Base-by-base conservation (phyloP, 768 basidiomycete species). In the Amanita rimosa region DNA sequence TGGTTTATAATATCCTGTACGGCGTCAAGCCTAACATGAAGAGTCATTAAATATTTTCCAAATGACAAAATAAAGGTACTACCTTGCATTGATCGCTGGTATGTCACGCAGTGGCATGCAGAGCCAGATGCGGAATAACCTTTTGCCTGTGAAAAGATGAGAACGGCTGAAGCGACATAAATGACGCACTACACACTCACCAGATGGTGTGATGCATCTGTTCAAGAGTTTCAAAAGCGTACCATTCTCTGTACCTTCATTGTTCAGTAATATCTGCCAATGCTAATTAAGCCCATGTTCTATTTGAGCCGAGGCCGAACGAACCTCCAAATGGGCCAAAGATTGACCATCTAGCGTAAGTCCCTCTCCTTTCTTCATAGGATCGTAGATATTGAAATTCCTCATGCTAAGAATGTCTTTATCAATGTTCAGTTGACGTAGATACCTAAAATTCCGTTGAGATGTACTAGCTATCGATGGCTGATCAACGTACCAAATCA, bases 381-480 rank as follows among this genome's bases (percentile, higher is more conserved):
- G 96, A 63, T 97, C 92, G 59, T 95, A 96, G 34, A 96, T 73
- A 56, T 97, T 94, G 74, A 99, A 99, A 61, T 98, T 98, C 67
- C 81, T 86, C 85, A 96, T 93, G 48, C 83, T 88, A 58, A 99
- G 64, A 48, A 99, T 81, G 54, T 97, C 94, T 60, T 90, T 87
- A 67, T 94, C 95, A 53, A 98, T 91, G 60, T 98, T 98, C 35
- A 99, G 75, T 52, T 90, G 88, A 33, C 86, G 81, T 11, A 98
- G 76, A 61, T 92, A 92, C 79, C 84, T 83, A 33, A 19, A 46
- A 19, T 9, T 42, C 45, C 42, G 34, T 24, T 21, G 41, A 50
- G 31, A 59, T 61, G 69, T 36, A 67, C 58, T 55, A n/a, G 9
- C 11, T 13, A 26, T 8, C 3, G 14, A 31, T 31, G 19, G 34